Base-by-base conservation (phyloP, 768 basidiomycete genomes). In the Rickenella mellea region DNA sequence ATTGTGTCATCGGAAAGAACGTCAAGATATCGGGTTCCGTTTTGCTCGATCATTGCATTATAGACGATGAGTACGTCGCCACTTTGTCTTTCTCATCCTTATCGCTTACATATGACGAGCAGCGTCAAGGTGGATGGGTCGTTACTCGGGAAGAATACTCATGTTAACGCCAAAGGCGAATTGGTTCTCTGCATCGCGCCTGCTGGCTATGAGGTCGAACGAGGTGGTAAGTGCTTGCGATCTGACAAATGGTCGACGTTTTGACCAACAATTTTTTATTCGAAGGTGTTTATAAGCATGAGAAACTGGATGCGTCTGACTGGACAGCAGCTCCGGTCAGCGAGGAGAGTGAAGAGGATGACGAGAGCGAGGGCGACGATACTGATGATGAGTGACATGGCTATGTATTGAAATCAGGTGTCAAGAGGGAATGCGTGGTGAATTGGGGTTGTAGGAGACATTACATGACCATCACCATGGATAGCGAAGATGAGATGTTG, bases 21-120 rank as follows among this genome's bases (percentile, higher is more conserved):
- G 83, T 74, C n/a, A 87, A 79, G 59, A 78, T 97, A 36, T 70
- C 69, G 2, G 84, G 86, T 9, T 92, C 85, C 50, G 74, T 94
- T 6, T 57, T 97, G 19, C 69, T 92, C 49, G 93, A 96, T 55
- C 91, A 94, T 53, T 93, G 91, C 51, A 73, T 86, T 4, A 65
- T 97, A 10, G 84, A 75, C 31, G 90, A 94, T 44, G 89, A 90
- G 92, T 90, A 48, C 54, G 77, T 55, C 17, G 5, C 28, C 32
- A 5, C 27, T 41, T 6, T 14, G 39, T 37, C 24, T 11, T 20
- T 40, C 40, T 27, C n/a, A 2, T 14, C 10, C 11, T 15, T 30
- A 2, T 49, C 3, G 15, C 29, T 33, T 27, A 33, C 27, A 22
- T 41, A 8, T 33, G 14, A 32, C 2, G 12, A 32, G 19, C 47